Evolutionary conservation across 352 stramenopile genomes (phyloP), one percentile per base, ranked within the genome.

Genomic region (Phytophthora capsici): DNA sequence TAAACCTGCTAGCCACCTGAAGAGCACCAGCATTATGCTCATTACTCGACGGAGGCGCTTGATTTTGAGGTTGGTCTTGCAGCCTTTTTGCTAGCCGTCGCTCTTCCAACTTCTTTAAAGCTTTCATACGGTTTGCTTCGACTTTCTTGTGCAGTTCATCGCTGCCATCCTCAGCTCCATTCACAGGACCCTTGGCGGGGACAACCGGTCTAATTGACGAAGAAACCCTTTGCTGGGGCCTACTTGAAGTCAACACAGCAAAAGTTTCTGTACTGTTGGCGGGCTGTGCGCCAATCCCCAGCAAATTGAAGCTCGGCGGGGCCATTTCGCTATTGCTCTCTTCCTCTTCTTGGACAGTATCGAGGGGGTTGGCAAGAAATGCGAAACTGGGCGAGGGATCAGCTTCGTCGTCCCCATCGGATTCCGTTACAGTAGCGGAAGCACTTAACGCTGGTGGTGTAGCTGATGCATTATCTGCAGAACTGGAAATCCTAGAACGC

Each of bases 61-160:
- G 13, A 6, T 26, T 17, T n/a, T 38, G 41, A 25, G 12, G 49
- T 41, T 37, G 56, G 28, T 23, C 37, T 41, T 65, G 69, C 17
- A 62, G 50, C 10, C 64, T 36, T 41, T 73, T 69, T n/a, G 45
- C 38, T 30, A 71, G 74, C 36, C 70, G 70, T 60, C 46, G 71
- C 57, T 80, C 66, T 44, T 88, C 57, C n/a, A 90, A 57, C 41
- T 88, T 85, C 22, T 81, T 71, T 6, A 92, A 51, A 10, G 85
- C 83, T 19, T 82, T 81, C 13, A 81, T 57, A 7, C 84, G 75
- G 45, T 94, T 92, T 30, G 73, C 71, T 77, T 93, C 84, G 22
- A 92, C 86, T n/a, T 83, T 86, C 38, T 78, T 72, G 7, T 66
- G 74, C 3, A 85, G 34, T 37, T 69, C 65, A 16, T 55, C 43